Evolutionary conservation across 73 alveolate genomes (phyloP), one percentile per base, ranked within the genome.

Genomic region (Paramecium sonneborni): DNA sequence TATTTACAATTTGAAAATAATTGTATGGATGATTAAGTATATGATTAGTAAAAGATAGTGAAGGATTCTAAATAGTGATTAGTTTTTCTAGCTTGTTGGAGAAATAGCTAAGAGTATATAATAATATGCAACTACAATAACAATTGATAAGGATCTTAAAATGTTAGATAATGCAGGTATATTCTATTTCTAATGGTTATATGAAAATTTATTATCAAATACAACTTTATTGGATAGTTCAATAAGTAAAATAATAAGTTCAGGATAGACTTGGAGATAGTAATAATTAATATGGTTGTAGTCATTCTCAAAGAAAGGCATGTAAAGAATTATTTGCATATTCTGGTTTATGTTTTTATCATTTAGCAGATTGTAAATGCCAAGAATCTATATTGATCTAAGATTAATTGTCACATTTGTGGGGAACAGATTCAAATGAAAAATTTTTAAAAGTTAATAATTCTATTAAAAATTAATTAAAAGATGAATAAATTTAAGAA

Each of bases 121-220:
- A 30, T 28, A 28, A 24, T 69, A 26, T 69, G 85, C 52, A 8
- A 28, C 85, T 28, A 32, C 52, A 69, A 69, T 69, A 69, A 56
- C 85, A 30, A 26, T 69, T 26, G 32, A 26, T 23, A n/a, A 28
- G 2, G 56, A 69, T 26, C 38, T 30, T 10, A 69, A 69, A 69
- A 69, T 69, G 52, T 28, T n/a, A 28, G 85, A 69, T 69, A 56
- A 69, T n/a, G 85, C 85, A 5, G 38, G 85, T 9, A 69, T 69
- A 1, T 26, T 8, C 8, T 69, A 69, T 32, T 28, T 37, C 38
- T n/a, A 5, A 28, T n/a, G 23, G 9, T 30, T 69, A 32, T 69
- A 69, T 32, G 28, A 69, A n/a, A n/a, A 69, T 24, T 69, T 69
- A 28, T 69, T 69, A 32, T 28, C 11, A 69, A 10, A 26, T 7